These are phyloP conservation scores for Candida rishiriensis DNA, from an alignment of 805 yeast species.

Conservation along the genomic window DNA sequence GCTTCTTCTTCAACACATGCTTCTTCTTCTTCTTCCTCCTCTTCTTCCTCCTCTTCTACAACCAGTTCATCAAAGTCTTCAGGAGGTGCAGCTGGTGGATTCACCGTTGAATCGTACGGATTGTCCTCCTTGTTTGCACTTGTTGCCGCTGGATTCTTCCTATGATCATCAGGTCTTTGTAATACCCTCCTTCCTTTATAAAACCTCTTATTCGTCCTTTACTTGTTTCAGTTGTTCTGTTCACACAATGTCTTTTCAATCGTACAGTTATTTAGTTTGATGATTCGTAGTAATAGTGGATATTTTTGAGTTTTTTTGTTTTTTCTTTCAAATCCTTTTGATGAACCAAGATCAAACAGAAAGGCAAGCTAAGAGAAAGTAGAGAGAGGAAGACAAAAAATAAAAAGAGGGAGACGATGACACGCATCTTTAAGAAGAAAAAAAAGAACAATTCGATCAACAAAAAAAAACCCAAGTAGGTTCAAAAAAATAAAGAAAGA, in stretches of 20 bases:
- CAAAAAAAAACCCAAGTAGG: background rate
- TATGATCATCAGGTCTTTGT: background rate
- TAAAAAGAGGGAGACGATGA: background rate
- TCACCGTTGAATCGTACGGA: slow-evolving; percentile 9
- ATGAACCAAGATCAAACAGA: background rate
- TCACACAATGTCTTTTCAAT: too few relatives aligned
- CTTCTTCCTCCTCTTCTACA: slow-evolving; percentile 21
- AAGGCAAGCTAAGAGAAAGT: background rate
- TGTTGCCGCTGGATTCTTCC: slow-evolving; percentile 10
- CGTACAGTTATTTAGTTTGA: background rate
- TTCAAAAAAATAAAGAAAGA: background rate
- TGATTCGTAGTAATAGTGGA: background rate
- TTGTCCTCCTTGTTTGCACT: slow-evolving; percentile 28
- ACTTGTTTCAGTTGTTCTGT: too few relatives aligned
- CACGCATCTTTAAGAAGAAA: background rate
- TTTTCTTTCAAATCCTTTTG: background rate
- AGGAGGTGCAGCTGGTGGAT: slow-evolving; percentile 15
- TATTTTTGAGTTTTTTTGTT: background rate
- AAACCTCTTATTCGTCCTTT: too few relatives aligned
- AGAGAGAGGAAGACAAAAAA: background rate
- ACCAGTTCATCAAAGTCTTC: slow-evolving; percentile 17
- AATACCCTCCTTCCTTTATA: background rate
- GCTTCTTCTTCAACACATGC: slow-evolving; percentile 23
- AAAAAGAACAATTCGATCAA: background rate
- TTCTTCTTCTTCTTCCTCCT: slow-evolving; percentile 19